Percentiles rank a stretch among this genome's conserved stretches.
Evolutionary conservation across 345 rosid species (phyloP).

Genomic region (Luvunga scandens): DNA sequence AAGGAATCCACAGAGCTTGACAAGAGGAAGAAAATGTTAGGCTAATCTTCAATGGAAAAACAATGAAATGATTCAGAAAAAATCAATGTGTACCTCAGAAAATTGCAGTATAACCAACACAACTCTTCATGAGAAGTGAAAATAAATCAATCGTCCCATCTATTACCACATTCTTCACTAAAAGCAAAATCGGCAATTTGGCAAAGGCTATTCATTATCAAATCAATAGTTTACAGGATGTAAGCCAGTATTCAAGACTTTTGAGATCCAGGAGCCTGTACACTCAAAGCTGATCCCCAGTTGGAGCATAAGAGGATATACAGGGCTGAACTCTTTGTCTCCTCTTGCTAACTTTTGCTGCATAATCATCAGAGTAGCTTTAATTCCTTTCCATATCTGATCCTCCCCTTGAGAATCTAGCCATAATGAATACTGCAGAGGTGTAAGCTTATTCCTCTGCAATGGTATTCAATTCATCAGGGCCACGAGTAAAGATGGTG

Average conservation of each 20-base stretch:
- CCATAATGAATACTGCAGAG: conserved; percentile 88
- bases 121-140: not conserved
- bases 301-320: conserved; percentile 89
- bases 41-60: not conserved
- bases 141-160: not conserved
- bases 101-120: not conserved
- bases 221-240: conserved; percentile 3
- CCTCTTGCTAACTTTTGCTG: conserved; percentile 75
- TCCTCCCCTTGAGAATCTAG: conserved; percentile 93
- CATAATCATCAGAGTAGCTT: conserved; percentile 94
- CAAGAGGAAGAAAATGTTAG: not conserved
- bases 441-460: conserved; percentile 84
- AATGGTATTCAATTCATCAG: conserved; percentile 82
- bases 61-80: not conserved
- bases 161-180: not conserved
- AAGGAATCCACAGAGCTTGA: not conserved
- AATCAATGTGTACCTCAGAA: not conserved
- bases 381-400: conserved; percentile 96
- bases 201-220: not conserved
- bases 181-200: conserved; percentile 2
- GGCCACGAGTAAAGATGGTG: conserved; percentile 96
- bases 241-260: conserved; percentile 1
- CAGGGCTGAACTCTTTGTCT: conserved; percentile 96
- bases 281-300: conserved; percentile 74
- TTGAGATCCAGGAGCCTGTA: conserved; percentile 25